These are phyloP conservation scores for Amanita exitialis DNA, from an alignment of 768 basidiomycete species.

Conservation along the genomic window DNA sequence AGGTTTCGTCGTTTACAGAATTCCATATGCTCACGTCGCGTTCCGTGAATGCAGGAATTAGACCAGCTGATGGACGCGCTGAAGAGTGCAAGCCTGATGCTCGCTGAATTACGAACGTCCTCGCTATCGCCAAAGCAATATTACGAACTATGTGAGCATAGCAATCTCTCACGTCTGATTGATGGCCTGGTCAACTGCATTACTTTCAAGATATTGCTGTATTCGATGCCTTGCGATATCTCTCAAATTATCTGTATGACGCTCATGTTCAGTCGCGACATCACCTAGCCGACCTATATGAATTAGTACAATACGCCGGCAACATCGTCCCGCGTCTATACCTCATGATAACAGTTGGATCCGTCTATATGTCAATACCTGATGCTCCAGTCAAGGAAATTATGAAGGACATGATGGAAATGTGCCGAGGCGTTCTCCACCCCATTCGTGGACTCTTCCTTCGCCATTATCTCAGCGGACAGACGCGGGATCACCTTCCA, in stretches of 20 bases:
- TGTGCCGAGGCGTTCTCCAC: slow-evolving; percentile 95
- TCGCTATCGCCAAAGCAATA: slow-evolving; percentile 95
- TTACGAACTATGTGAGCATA: slow-evolving; percentile 84
- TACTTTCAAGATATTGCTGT: slow-evolving; percentile 82
- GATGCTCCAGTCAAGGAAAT: slow-evolving; percentile 98
- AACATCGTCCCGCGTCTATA: slow-evolving; percentile 92
- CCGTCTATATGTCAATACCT: slow-evolving; percentile 97
- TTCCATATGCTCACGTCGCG: slow-evolving; percentile 3
- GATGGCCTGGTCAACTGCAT: neutral
- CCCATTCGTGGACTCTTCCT: slow-evolving; percentile 96
- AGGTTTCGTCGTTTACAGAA: slow-evolving; percentile 19
- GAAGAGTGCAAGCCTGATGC: slow-evolving; percentile 95
- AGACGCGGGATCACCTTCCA: slow-evolving; percentile 93
- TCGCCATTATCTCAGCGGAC: slow-evolving; percentile 92
- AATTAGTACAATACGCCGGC: slow-evolving; percentile 98
- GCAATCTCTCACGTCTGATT: neutral
- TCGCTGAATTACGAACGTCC: slow-evolving; percentile 90
- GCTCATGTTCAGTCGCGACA: slow-evolving; percentile 88
- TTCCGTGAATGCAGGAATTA: slow-evolving; percentile 49
- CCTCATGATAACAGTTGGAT: slow-evolving; percentile 99
- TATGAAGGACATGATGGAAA: slow-evolving; percentile 99
- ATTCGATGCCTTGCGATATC: slow-evolving; percentile 90
- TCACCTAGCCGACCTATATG: slow-evolving; percentile 96
- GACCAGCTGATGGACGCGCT: slow-evolving; percentile 99
- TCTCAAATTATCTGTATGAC: slow-evolving; percentile 94